Evolutionary conservation across 2,329 filamentous ascomycete species (phyloP).

Genomic region (Teratosphaeriaceae sp.): DNA sequence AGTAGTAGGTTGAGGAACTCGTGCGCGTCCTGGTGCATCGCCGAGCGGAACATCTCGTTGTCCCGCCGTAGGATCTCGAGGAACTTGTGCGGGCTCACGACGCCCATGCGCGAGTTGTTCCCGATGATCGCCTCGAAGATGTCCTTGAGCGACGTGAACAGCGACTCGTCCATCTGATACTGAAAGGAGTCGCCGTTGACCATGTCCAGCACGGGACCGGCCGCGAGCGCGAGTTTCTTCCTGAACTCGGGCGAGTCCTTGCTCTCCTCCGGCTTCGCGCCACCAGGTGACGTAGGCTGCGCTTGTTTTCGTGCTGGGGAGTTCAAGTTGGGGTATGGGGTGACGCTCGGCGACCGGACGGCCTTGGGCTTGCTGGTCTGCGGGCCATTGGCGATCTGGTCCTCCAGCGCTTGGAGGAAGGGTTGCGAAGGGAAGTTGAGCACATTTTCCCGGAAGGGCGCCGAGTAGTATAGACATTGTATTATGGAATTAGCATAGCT

Average conservation of each 20-base stretch:
- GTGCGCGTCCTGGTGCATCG: slow-evolving; percentile 97
- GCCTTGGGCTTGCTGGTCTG: slow-evolving; percentile 22
- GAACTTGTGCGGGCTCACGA: slow-evolving; percentile 87
- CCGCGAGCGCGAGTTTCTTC: slow-evolving; percentile 89
- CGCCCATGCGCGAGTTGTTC: slow-evolving; percentile 74
- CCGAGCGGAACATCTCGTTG: slow-evolving; percentile 94
- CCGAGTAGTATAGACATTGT: slow-evolving; percentile 93
- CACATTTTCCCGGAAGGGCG: slow-evolving; percentile 87
- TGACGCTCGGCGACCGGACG: slow-evolving; percentile 31
- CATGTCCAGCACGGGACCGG: slow-evolving; percentile 80
- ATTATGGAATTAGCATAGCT: slow-evolving; percentile 99
- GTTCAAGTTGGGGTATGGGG: slow-evolving; percentile 28
- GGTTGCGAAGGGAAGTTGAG: slow-evolving; percentile 78
- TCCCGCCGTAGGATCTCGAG: slow-evolving; percentile 89
- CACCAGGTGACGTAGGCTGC: slow-evolving; percentile 49
- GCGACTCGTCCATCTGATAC: slow-evolving; percentile 90
- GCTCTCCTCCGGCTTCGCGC: slow-evolving; percentile 80
- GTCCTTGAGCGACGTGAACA: slow-evolving; percentile 92
- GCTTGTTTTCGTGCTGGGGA: slow-evolving; percentile 41
- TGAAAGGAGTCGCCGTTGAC: slow-evolving; percentile 69
- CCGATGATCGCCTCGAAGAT: slow-evolving; percentile 88
- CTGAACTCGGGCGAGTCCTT: slow-evolving; percentile 95
- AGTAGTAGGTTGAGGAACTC: slow-evolving; percentile 91
- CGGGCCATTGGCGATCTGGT: slow-evolving; percentile 1
- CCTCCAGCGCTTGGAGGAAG: slow-evolving; percentile 57